A percentile compares a stretch with the other conserved stretches of the same genome.
These are phyloP conservation scores for Talaromyces sp. DNA, from an alignment of 2,329 filamentous ascomycete genomes.

Conservation along the genomic window DNA sequence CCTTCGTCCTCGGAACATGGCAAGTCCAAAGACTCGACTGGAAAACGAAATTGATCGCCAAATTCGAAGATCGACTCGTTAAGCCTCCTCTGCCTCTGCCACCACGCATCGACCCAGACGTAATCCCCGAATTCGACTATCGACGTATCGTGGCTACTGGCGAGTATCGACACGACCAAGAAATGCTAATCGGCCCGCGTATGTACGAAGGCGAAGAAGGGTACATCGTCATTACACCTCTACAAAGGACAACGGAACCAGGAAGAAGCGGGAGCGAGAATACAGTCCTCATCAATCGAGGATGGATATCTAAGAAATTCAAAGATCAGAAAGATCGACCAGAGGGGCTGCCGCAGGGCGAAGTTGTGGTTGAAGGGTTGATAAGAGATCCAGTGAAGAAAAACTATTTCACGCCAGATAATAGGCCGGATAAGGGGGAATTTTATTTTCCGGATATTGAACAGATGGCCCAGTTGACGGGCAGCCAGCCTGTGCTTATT, in stretches of 20 bases:
- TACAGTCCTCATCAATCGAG: slow-evolving; percentile 81
- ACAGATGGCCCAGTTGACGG: slow-evolving; percentile 81
- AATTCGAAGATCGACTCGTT: slow-evolving; percentile 86
- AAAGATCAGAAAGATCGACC: slow-evolving; percentile 61
- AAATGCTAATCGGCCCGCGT: slow-evolving; percentile 93
- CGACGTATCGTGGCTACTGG: slow-evolving; percentile 75
- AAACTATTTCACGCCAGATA: slow-evolving; percentile 95
- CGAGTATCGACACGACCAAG: slow-evolving; percentile 75
- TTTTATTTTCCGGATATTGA: slow-evolving; percentile 94
- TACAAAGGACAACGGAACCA: slow-evolving; percentile 58
- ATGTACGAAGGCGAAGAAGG: slow-evolving; percentile 86
- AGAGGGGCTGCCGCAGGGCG: slow-evolving; percentile 64
- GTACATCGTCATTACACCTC: slow-evolving; percentile 84
- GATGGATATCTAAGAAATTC: slow-evolving; percentile 83
- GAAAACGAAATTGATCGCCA: slow-evolving; percentile 90
- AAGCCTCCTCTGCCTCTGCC: slow-evolving; percentile 82
- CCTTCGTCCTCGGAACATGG: slow-evolving; percentile 89
- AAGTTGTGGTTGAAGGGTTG: slow-evolving; percentile 78
- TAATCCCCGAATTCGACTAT: slow-evolving; percentile 86
- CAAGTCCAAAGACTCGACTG: slow-evolving; percentile 88
- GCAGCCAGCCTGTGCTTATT: slow-evolving; percentile 87
- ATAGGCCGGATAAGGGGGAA: slow-evolving; percentile 74
- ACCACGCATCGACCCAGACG: slow-evolving; percentile 74
- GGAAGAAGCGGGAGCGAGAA: slow-evolving; percentile 46
- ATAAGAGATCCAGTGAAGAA: slow-evolving; percentile 90